Evolutionary conservation across 257 asterid species (phyloP).

Genomic region (Solanum commersonii): DNA sequence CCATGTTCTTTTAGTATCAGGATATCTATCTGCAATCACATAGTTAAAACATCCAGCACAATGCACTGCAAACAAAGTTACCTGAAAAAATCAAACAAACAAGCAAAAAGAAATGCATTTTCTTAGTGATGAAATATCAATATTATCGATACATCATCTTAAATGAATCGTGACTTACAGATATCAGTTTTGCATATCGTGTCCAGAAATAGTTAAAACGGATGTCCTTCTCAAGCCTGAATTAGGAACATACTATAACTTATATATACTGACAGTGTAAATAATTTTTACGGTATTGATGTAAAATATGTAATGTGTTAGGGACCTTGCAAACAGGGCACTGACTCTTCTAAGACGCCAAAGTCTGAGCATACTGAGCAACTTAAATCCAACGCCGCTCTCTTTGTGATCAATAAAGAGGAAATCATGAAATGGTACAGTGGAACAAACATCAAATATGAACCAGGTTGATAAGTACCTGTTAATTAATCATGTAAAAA

Average conservation of each 20-base stretch:
- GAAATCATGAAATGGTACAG: constrained; percentile 59
- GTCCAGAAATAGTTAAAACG: constrained; percentile 92
- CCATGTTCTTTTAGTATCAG: constrained; percentile 36
- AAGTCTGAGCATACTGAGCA: constrained; percentile 83
- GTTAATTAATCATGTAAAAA: constrained; percentile 9
- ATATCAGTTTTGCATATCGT: constrained; percentile 66
- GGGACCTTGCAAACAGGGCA: constrained; percentile 71
- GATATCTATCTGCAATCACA: constrained; percentile 37
- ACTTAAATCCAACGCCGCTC: constrained; percentile 48
- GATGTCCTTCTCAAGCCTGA: constrained; percentile 87
- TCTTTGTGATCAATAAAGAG: constrained; percentile 49
- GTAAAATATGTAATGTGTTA: background rate
- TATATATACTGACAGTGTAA: background rate
- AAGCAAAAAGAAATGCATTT: background rate
- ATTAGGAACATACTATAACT: background rate
- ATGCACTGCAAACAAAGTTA: constrained; percentile 51
- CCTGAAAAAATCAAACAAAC: constrained; percentile 16
- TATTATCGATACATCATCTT: background rate
- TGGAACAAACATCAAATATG: constrained; percentile 71
- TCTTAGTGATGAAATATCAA: background rate
- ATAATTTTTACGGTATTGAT: background rate
- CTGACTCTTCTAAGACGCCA: constrained; percentile 97
- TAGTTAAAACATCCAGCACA: constrained; percentile 53
- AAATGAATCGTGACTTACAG: constrained; percentile 35
- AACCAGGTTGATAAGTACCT: constrained; percentile 88